Base-by-base conservation (phyloP, 257 asterid species). In the Thymus quinquecostatus region DNA sequence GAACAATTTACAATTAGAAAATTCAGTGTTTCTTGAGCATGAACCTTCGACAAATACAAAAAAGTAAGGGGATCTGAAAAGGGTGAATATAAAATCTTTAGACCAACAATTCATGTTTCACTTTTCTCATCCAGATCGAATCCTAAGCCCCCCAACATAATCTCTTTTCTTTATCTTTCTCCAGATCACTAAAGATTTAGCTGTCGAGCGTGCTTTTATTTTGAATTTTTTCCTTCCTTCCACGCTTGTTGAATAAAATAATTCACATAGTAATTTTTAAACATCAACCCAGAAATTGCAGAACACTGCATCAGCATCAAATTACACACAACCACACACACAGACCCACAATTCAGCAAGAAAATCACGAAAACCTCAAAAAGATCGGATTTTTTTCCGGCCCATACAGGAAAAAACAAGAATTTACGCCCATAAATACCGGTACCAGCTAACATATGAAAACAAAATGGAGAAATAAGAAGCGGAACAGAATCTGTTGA, bases 61-160 rank as follows among this genome's bases (percentile, higher is more conserved):
- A 75, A 73, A 64, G 72, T 62, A 48, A n/a, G 47, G 57, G 74
- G 77, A 74, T 68, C 72, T 56, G 14, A 27, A 66, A 79, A 79
- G 41, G 68, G 74, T 55, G 59, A 53, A 59, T 51, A 45, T 8
- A 60, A 64, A 51, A 59, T 78, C 68, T 57, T 11, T 12, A 64
- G 21, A 9, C 77, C 71, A 82, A 64, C 79, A 65, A 67, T 74
- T 71, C 77, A 66, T 70, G 84, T 75, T 64, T 63, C 78, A 53
- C 84, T 70, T 74, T 80, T 68, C 55, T 63, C 64, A 62, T 66
- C 82, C 82, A 79, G 78, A 77, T 62, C 83, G 80, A 80, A 79
- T 73, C 75, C 69, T 27, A 29, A 65, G 8, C 64, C 74, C 76
- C 41, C 12, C 21, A 28, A 44, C 49, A 48, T 10, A 43, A 30